Conservation (phyloP, 2,329 filamentous ascomycete genomes). For the Triangularia setosa region DNA sequence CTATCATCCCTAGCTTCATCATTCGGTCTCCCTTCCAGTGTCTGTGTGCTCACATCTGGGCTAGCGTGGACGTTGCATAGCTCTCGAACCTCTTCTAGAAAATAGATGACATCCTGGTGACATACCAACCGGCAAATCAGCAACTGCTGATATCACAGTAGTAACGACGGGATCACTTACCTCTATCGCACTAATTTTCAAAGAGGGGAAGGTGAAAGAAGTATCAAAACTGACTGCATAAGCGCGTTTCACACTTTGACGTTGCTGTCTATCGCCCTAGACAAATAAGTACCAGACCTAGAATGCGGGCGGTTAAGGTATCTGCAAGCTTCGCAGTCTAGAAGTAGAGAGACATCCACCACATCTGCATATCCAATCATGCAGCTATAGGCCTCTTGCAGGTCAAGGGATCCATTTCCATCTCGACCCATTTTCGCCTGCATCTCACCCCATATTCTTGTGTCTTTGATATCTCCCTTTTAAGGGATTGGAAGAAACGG, state of each 20-base stretch:
- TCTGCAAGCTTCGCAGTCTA: background rate
- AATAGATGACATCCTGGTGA: background rate
- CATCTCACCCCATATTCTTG: background rate
- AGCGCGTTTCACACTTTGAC: constrained; percentile 9
- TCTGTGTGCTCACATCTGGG: background rate
- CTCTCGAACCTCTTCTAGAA: background rate
- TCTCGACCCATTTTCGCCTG: background rate
- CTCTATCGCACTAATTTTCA: background rate
- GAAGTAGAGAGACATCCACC: background rate
- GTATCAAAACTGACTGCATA: background rate
- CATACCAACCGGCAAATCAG: background rate
- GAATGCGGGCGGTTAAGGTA: background rate
- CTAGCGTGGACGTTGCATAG: background rate
- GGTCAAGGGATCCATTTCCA: constrained; percentile 1
- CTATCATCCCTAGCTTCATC: background rate
- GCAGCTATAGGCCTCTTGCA: background rate
- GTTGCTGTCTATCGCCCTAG: too few relatives aligned
- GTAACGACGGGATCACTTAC: background rate
- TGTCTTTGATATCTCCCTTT: background rate
- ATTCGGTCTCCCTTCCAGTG: background rate
- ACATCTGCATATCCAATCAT: background rate
- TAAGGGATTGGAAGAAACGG: background rate
- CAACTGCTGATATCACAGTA: background rate
- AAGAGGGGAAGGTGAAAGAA: background rate
- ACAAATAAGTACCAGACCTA: background rate